phyloP scores from a whole-genome alignment of 2,329 filamentous ascomycete genomes.

The Pyricularia pennisetigena region DNA sequence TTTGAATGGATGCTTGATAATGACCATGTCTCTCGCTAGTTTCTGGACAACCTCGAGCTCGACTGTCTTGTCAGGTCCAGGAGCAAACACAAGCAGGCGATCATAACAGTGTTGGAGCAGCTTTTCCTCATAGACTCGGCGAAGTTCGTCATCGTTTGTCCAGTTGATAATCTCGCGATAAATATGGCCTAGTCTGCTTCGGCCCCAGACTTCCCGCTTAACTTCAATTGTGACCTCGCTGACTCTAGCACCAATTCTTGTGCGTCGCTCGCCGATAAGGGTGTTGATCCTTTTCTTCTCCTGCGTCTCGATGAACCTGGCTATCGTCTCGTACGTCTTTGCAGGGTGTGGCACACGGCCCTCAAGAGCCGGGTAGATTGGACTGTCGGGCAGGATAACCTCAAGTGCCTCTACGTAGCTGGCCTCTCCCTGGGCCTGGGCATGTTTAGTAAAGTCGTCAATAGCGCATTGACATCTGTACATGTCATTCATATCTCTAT shows the following conservation, averaged over 20 bases:
- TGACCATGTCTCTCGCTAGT: conserved; percentile 84
- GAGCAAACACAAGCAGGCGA: conserved; percentile 55
- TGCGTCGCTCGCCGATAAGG: conserved; percentile 80
- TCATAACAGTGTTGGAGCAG: conserved; percentile 75
- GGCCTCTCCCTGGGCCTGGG: conserved; percentile 59
- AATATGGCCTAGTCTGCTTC: conserved; percentile 68
- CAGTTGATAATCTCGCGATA: conserved; percentile 84
- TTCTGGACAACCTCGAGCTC: conserved; percentile 67
- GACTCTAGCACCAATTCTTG: conserved; percentile 74
- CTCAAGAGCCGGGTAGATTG: conserved; percentile 74
- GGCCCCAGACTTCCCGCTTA: conserved; percentile 69
- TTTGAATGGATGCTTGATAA: conserved; percentile 84
- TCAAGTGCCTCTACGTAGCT: conserved; percentile 71
- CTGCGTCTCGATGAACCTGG: conserved; percentile 73
- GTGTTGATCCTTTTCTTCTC: conserved; percentile 86
- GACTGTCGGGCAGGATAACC: conserved; percentile 68
- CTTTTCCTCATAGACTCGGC: conserved; percentile 84
- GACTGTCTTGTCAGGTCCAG: conserved; percentile 52
- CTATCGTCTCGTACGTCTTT: conserved; percentile 71
- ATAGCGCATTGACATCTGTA: conserved; percentile 58
- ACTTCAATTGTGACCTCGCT: conserved; percentile 79
- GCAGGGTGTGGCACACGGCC: conserved; percentile 73
- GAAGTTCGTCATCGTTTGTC: conserved; percentile 75
- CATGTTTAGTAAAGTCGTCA: conserved; percentile 70
- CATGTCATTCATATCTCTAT: conserved; percentile 54